Percentiles rank a stretch among this genome's conserved stretches.
phyloP scores from a whole-genome alignment of 23 red algal species.

The Cyanidium caldarium region DNA sequence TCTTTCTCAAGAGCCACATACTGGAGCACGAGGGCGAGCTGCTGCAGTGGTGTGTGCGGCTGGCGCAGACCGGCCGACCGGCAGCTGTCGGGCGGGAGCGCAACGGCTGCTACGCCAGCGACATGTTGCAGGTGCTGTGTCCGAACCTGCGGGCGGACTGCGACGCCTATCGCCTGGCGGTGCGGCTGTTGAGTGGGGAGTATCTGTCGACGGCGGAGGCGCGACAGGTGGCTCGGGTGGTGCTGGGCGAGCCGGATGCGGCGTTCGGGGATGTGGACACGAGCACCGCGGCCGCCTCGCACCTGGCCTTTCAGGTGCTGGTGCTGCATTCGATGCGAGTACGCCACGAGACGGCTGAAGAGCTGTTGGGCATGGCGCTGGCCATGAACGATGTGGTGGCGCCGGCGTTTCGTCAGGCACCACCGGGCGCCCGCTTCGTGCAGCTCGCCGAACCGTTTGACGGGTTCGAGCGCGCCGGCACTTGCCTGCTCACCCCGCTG shows the following conservation, averaged over 20 bases:
- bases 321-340: neutral
- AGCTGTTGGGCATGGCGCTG: neutral
- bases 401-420: neutral
- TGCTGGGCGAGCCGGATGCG: neutral
- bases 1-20: neutral
- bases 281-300: constrained; percentile 9
- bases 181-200: neutral
- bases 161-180: neutral
- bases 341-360: neutral
- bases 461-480: neutral
- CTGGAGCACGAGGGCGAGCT: neutral
- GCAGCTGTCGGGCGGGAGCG: constrained; percentile 6
- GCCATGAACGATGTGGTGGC: neutral
- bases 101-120: neutral
- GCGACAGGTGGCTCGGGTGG: neutral
- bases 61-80: too few relatives aligned
- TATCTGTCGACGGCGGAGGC: neutral
- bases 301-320: constrained; percentile 10
- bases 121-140: neutral
- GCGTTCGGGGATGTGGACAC: neutral
- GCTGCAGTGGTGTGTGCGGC: neutral
- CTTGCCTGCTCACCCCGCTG: neutral
- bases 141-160: neutral
- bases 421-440: neutral
- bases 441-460: constrained; percentile 2